Percentiles rank a stretch among this genome's conserved stretches.
Conservation (phyloP, 768 basidiomycete species). For the Dacryopinax primogenitus region DNA sequence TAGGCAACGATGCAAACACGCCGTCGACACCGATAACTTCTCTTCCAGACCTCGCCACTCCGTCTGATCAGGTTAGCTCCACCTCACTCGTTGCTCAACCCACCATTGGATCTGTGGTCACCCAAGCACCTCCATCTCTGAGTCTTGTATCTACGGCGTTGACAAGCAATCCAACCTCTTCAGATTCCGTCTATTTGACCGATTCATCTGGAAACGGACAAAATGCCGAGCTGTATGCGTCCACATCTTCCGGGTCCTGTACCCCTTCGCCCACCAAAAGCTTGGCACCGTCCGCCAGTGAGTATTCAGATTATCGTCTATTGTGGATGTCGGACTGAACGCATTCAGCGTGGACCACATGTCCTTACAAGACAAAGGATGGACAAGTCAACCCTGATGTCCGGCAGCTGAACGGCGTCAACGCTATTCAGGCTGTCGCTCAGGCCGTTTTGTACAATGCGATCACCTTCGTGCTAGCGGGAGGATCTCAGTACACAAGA, state of each 20-base stretch:
- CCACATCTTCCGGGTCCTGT: conserved; percentile 5
- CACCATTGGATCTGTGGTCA: no score
- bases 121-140: background rate
- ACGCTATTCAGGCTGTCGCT: conserved; percentile 41
- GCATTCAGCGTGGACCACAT: conserved; percentile 42
- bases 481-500: conserved; percentile 32
- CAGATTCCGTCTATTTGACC: background rate
- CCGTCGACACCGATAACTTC: no score
- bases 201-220: background rate
- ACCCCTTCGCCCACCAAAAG: conserved; percentile 10
- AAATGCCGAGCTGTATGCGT: background rate
- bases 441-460: conserved; percentile 52
- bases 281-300: conserved; percentile 15
- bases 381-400: conserved; percentile 56
- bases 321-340: background rate
- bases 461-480: conserved; percentile 40
- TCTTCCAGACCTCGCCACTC: no score
- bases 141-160: background rate
- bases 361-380: conserved; percentile 44
- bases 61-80: no score
- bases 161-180: background rate
- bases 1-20: no score
- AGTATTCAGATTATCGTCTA: background rate
- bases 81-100: no score
- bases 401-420: conserved; percentile 43